These are phyloP conservation scores for Chalara sp. DNA, from an alignment of 2,329 filamentous ascomycete genomes.

Conservation along the genomic window DNA sequence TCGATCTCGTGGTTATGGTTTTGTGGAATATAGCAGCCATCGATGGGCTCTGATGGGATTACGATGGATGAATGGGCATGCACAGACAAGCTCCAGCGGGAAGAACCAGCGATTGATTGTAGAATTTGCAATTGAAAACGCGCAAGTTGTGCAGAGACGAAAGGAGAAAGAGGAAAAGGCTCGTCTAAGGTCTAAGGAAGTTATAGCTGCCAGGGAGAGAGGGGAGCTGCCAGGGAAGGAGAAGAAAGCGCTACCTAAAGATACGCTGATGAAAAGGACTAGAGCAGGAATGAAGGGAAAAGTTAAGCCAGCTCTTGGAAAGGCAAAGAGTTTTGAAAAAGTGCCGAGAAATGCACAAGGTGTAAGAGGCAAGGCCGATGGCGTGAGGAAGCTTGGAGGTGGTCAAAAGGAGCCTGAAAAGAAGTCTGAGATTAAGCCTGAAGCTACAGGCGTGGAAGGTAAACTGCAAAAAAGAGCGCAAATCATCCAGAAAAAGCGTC, in stretches of 20 bases:
- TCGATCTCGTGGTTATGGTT: conserved; percentile 87
- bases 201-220: conserved; percentile 26
- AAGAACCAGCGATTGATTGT: conserved; percentile 87
- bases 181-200: conserved; percentile 31
- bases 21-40: conserved; percentile 93
- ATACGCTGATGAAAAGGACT: conserved; percentile 28
- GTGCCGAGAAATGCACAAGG: conserved; percentile 5
- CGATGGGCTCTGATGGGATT: conserved; percentile 92
- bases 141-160: conserved; percentile 83
- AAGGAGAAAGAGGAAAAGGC: conserved; percentile 55
- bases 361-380: conserved; percentile 1
- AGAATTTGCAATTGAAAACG: conserved; percentile 97
- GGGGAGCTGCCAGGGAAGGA: conserved; percentile 25
- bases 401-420: conserved; percentile 10
- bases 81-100: conserved; percentile 53
- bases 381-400: background rate
- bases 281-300: conserved; percentile 27
- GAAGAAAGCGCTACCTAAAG: conserved; percentile 26
- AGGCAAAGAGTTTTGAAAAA: conserved; percentile 17
- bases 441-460: conserved; percentile 40
- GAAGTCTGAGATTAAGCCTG: conserved; percentile 17
- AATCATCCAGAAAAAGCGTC: conserved; percentile 80
- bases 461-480: conserved; percentile 58
- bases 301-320: conserved; percentile 11
- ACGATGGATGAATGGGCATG: conserved; percentile 81